Conservation (phyloP, 805 yeast genomes). For the Zygosaccharomyces kombuchaensis region DNA sequence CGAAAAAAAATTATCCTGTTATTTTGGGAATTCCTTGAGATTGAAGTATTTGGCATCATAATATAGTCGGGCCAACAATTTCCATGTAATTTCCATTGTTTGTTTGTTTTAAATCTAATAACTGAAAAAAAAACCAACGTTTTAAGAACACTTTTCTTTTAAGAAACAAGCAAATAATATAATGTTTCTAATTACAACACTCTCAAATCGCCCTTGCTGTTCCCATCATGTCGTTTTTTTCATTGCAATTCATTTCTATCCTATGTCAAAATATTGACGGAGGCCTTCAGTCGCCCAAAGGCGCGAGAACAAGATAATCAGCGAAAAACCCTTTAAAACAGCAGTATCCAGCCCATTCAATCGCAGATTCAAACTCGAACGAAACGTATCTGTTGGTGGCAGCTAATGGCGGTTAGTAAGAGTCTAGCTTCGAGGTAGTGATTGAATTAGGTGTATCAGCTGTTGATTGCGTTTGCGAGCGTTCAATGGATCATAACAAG, state of each 20-base stretch:
- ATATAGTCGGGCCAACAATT: too few relatives aligned
- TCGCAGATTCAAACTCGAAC: background rate
- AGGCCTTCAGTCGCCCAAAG: slow-evolving; percentile 1
- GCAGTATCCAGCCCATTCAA: background rate
- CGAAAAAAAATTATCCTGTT: too few relatives aligned
- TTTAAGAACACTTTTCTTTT: too few relatives aligned
- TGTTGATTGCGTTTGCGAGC: background rate
- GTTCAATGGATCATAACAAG: slow-evolving; percentile 25
- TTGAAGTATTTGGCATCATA: too few relatives aligned
- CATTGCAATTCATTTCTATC: background rate
- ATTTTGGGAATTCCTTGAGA: too few relatives aligned
- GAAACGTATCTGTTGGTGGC: background rate
- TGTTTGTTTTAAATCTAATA: too few relatives aligned
- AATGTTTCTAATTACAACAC: too few relatives aligned
- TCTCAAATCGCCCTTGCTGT: too few relatives aligned
- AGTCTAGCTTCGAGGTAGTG: background rate
- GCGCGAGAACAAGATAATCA: background rate
- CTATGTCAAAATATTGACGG: background rate
- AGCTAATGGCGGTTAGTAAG: background rate
- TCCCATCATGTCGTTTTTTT: too few relatives aligned
- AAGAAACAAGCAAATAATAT: too few relatives aligned
- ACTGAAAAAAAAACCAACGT: too few relatives aligned
- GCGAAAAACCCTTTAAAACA: background rate
- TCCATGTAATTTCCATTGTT: too few relatives aligned
- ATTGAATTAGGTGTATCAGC: background rate